phyloP scores from a whole-genome alignment of 495 filamentous ascomycete species.

The Apodospora peruviana region DNA sequence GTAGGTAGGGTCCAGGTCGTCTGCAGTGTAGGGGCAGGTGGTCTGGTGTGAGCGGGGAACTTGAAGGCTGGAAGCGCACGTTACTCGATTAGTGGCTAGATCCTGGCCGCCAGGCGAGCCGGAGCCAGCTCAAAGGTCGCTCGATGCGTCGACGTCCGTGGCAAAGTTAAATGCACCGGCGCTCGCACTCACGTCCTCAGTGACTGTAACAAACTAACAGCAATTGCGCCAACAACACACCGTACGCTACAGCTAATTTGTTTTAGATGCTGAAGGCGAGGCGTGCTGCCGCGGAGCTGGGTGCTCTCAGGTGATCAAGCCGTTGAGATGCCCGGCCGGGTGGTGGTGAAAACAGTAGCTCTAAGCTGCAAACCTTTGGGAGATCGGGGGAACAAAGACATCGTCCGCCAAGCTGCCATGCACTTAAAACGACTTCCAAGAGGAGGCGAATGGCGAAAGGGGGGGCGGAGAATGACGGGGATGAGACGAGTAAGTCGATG shows the following conservation, averaged over 20 bases:
- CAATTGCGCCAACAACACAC: no score
- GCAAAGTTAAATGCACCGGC: conserved; percentile 12
- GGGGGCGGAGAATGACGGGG: background rate
- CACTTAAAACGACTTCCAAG: background rate
- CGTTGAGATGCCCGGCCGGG: no score
- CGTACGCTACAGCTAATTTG: no score
- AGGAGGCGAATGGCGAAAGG: background rate
- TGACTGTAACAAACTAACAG: no score
- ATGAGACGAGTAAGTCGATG: background rate
- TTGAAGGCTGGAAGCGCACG: conserved; percentile 12
- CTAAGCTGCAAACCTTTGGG: background rate
- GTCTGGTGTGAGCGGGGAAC: conserved; percentile 20
- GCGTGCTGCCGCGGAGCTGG: no score
- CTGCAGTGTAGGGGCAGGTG: no score
- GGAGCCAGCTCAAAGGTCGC: conserved; percentile 12
- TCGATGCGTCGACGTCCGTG: conserved; percentile 22
- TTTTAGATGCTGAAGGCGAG: no score
- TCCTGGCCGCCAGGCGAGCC: conserved; percentile 15
- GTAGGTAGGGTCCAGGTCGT: no score
- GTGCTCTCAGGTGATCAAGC: no score
- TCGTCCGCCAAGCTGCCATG: background rate
- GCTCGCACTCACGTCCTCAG: background rate
- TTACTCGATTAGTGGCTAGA: conserved; percentile 21
- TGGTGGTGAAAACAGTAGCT: conserved; percentile 1
- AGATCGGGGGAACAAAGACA: conserved; percentile 3